A percentile compares a stretch with the other conserved stretches of the same genome.
phyloP scores from a whole-genome alignment of 2,329 filamentous ascomycete genomes.

The Sphaerulina vaccinii region DNA sequence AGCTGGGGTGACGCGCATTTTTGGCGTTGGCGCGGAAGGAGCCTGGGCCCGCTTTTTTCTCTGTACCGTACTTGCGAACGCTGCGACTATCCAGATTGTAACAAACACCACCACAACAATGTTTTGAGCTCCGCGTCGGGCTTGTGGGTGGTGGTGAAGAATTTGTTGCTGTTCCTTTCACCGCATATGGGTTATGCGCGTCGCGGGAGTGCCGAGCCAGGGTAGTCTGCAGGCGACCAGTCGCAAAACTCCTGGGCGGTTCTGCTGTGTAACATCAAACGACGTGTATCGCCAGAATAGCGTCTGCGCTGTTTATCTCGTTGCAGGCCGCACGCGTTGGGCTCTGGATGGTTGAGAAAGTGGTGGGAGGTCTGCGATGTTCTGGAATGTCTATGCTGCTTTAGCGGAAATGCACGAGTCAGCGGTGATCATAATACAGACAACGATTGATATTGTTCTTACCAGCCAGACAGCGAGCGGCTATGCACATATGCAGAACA shows the following conservation, averaged over 20 bases:
- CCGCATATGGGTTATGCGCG: slow-evolving; percentile 8
- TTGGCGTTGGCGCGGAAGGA: neutral
- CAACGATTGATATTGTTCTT: neutral
- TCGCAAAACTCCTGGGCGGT: slow-evolving; percentile 9
- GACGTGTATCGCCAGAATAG: neutral
- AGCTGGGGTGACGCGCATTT: neutral
- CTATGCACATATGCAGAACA: neutral
- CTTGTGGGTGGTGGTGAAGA: neutral
- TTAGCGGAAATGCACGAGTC: neutral
- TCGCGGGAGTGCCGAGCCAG: slow-evolving; percentile 1
- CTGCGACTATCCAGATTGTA: neutral
- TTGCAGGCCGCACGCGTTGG: neutral
- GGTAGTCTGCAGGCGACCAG: slow-evolving; percentile 6
- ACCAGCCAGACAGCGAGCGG: neutral
- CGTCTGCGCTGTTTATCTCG: neutral
- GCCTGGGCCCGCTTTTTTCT: neutral
- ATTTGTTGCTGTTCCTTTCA: slow-evolving; percentile 10
- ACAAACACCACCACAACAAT: neutral
- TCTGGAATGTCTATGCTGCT: neutral
- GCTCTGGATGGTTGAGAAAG: neutral
- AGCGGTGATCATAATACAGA: neutral
- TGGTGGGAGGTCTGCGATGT: neutral
- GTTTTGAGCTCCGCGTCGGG: neutral
- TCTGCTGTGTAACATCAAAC: slow-evolving; percentile 12
- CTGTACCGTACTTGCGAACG: neutral